phyloP scores from a whole-genome alignment of 345 rosid species.

The Rhodomyrtus tomentosa region DNA sequence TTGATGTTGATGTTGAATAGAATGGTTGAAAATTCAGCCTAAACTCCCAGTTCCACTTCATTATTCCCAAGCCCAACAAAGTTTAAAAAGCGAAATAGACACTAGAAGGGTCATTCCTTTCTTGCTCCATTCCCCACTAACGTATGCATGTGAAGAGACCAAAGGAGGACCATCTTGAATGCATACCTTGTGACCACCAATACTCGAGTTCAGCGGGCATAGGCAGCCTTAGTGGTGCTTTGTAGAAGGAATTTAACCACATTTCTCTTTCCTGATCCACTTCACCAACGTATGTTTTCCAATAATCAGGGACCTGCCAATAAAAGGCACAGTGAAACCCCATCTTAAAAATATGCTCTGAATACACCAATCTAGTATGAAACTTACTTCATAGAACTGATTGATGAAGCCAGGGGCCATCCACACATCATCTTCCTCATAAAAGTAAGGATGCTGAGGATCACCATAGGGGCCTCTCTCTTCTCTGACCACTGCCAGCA shows the following conservation, averaged over 20 bases:
- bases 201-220: constrained; percentile 97
- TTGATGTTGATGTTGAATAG: too few relatives aligned
- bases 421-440: constrained; percentile 94
- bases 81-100: not conserved
- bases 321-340: not conserved
- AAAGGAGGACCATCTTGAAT: not conserved
- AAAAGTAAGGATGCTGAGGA: constrained; percentile 88
- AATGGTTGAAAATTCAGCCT: not conserved
- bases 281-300: constrained; percentile 80
- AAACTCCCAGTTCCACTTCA: not conserved
- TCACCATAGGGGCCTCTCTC: constrained; percentile 80
- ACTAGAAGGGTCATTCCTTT: not conserved
- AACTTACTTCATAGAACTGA: constrained; percentile 72
- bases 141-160: not conserved
- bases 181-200: constrained; percentile 78
- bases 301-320: constrained; percentile 77
- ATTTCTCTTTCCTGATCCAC: constrained; percentile 87
- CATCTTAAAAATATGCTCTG: not conserved
- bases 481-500: constrained; percentile 79
- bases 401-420: constrained; percentile 97
- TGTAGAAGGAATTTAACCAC: constrained; percentile 95
- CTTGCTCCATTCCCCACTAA: not conserved
- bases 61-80: not conserved
- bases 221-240: constrained; percentile 80
- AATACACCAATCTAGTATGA: not conserved